These are phyloP conservation scores for Entomophthora muscae DNA, from an alignment of 371 early-diverging fungal genomes.

Conservation along the genomic window DNA sequence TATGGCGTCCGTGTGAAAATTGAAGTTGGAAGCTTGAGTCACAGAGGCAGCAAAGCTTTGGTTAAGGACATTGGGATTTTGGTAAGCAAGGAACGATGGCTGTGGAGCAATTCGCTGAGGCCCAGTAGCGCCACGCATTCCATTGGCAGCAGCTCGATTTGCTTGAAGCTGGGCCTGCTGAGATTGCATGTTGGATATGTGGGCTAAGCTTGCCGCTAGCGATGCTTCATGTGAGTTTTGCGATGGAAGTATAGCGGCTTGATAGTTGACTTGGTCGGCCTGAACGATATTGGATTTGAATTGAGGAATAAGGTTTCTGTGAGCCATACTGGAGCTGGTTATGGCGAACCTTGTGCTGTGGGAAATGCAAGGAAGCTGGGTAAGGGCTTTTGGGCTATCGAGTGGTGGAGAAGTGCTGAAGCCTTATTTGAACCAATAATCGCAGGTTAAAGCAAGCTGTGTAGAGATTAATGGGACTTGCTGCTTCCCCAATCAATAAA, in stretches of 20 bases:
- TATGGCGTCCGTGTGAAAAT: neutral
- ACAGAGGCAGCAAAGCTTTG: neutral
- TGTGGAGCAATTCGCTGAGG: neutral
- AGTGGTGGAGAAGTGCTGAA: neutral
- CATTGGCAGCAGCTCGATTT: neutral
- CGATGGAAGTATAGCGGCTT: neutral
- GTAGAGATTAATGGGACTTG: too few relatives aligned
- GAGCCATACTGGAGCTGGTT: neutral
- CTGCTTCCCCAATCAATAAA: too few relatives aligned
- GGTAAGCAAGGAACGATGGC: neutral
- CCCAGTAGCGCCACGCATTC: neutral
- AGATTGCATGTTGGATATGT: neutral
- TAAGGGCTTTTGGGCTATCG: neutral
- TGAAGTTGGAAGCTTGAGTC: neutral
- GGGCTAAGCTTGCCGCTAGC: neutral
- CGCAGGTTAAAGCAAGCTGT: too few relatives aligned
- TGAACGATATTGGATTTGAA: neutral
- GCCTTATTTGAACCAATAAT: too few relatives aligned
- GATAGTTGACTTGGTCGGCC: neutral
- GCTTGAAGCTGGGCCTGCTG: neutral
- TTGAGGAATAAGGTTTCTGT: neutral
- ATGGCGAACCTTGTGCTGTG: neutral
- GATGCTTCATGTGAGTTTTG: neutral
- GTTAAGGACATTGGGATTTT: neutral
- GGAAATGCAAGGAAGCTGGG: neutral